These are phyloP conservation scores for Apophysomyces trapeziformis DNA, from an alignment of 371 early-diverging fungal genomes.

Conservation along the genomic window DNA sequence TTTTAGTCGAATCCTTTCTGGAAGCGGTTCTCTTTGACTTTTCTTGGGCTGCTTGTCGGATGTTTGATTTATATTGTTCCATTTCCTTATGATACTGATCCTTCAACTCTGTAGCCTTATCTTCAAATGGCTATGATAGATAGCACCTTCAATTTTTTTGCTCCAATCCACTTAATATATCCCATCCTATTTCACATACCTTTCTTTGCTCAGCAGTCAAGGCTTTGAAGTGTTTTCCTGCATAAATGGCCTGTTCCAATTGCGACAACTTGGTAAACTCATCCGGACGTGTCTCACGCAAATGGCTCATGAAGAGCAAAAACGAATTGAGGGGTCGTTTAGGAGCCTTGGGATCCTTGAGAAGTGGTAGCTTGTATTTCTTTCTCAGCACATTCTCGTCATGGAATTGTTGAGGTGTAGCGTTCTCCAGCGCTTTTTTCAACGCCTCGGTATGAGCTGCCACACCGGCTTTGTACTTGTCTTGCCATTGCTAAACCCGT, in stretches of 20 bases:
- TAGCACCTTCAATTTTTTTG: not conserved
- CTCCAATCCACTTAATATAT: not conserved
- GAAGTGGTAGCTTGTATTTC: constrained; percentile 44
- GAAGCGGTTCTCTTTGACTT: too few relatives aligned
- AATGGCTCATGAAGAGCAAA: constrained; percentile 44
- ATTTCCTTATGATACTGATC: constrained; percentile 16
- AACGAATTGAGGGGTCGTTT: constrained; percentile 56
- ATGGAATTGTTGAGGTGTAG: constrained; percentile 53
- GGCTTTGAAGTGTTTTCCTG: constrained; percentile 30
- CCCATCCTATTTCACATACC: constrained; percentile 10
- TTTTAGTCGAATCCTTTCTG: too few relatives aligned
- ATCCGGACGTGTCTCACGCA: constrained; percentile 28
- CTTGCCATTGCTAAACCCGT: constrained; percentile 31
- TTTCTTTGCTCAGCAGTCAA: constrained; percentile 31
- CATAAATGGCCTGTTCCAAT: constrained; percentile 36
- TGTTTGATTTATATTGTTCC: constrained; percentile 9
- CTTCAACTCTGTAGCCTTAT: constrained; percentile 7
- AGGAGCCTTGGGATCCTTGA: constrained; percentile 69
- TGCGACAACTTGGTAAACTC: constrained; percentile 20
- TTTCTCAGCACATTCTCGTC: constrained; percentile 56
- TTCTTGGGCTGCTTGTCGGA: too few relatives aligned
- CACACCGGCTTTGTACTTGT: constrained; percentile 31
- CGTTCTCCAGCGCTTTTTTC: constrained; percentile 42
- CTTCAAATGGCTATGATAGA: constrained; percentile 20
- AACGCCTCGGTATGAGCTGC: constrained; percentile 31